A percentile compares a stretch with the other conserved stretches of the same genome.
phyloP scores from a whole-genome alignment of 495 filamentous ascomycete species.

The Annulohypoxylon maeteangense region DNA sequence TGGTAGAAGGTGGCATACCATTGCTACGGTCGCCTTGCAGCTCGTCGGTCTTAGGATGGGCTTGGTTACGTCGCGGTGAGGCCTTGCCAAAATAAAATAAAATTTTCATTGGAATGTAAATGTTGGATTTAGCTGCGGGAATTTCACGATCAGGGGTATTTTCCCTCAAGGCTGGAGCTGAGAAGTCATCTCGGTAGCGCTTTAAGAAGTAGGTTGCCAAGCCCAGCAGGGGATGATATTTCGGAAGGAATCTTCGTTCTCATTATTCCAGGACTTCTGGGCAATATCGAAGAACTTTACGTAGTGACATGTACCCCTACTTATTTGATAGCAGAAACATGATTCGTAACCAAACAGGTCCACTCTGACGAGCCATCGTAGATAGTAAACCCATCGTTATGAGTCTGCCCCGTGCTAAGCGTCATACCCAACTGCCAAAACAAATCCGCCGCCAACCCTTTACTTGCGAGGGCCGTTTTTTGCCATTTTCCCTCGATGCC shows the following conservation, averaged over 20 bases:
- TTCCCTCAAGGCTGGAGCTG: not conserved
- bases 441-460: slow-evolving; percentile 66
- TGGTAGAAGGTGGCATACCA: not conserved
- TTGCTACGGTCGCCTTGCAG: not conserved
- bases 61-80: not conserved
- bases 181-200: not conserved
- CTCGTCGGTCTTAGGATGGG: not conserved
- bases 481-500: slow-evolving; percentile 70
- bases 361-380: slow-evolving; percentile 56
- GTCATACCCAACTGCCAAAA: slow-evolving; percentile 74
- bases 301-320: not conserved
- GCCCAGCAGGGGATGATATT: no score
- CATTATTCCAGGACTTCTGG: no score
- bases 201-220: not conserved
- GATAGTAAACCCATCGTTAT: slow-evolving; percentile 68
- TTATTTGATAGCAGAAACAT: slow-evolving; percentile 62
- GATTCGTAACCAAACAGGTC: slow-evolving; percentile 59
- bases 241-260: no score
- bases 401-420: slow-evolving; percentile 64
- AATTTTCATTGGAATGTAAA: not conserved
- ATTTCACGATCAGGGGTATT: not conserved
- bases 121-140: not conserved
- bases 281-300: no score
- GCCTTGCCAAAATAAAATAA: not conserved
- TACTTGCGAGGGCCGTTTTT: slow-evolving; percentile 56